These are phyloP conservation scores for Gnomoniopsis sp. DNA, from an alignment of 2,329 filamentous ascomycete species.

Conservation along the genomic window DNA sequence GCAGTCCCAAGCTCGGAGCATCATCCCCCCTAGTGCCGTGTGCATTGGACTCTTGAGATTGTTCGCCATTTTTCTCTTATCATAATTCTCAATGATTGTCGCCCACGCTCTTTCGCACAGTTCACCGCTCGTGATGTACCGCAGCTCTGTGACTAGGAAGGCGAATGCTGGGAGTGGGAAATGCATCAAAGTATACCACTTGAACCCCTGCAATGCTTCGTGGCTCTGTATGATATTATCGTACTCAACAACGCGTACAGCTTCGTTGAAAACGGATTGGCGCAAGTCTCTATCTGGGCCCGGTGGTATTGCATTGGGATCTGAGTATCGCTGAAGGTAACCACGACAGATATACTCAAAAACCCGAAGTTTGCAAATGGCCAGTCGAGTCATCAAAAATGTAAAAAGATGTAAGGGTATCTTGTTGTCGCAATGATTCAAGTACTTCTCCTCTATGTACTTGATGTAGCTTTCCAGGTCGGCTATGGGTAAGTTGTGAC, in stretches of 20 bases:
- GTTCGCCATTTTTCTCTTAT: conserved; percentile 45
- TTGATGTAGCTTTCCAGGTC: conserved; percentile 52
- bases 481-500: conserved; percentile 44
- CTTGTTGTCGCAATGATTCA: conserved; percentile 54
- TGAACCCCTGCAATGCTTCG: conserved; percentile 48
- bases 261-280: conserved; percentile 50
- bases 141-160: conserved; percentile 55
- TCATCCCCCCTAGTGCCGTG: conserved; percentile 52
- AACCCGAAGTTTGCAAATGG: conserved; percentile 55
- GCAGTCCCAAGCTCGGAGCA: conserved; percentile 62
- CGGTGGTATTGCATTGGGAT: conserved; percentile 35
- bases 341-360: conserved; percentile 50
- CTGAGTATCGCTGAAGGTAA: conserved; percentile 31
- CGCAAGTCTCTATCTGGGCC: conserved; percentile 35
- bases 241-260: conserved; percentile 57
- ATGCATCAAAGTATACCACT: conserved; percentile 58
- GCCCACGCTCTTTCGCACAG: conserved; percentile 58
- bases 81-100: conserved; percentile 53
- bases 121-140: conserved; percentile 48
- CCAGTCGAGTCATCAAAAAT: conserved; percentile 52
- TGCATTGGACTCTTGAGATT: conserved; percentile 55
- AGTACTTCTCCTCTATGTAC: conserved; percentile 54
- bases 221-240: conserved; percentile 54
- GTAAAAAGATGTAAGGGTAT: conserved; percentile 59
- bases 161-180: conserved; percentile 61